Evolutionary conservation across 2,329 filamentous ascomycete species (phyloP).

Genomic region (Pyrenophora graminea): DNA sequence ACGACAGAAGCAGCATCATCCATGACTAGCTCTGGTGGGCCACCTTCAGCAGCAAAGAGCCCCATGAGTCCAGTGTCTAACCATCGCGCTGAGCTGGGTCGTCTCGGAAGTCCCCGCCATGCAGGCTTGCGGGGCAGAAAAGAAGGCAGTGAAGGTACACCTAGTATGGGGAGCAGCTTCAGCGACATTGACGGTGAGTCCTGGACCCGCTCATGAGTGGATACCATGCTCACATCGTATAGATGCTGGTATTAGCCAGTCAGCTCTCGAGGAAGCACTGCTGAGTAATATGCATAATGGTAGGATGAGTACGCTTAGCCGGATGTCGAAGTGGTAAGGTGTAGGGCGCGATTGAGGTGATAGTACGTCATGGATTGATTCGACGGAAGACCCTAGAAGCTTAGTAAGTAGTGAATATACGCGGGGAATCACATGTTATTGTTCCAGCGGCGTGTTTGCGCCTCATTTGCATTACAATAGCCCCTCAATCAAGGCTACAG

Average conservation of each 20-base stretch:
- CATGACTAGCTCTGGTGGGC: slow-evolving; percentile 52
- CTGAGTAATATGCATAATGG: slow-evolving; percentile 72
- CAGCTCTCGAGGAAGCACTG: slow-evolving; percentile 76
- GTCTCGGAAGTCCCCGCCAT: slow-evolving; percentile 57
- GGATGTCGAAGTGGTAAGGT: slow-evolving; percentile 58
- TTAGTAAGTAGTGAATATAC: not conserved
- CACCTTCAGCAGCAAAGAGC: slow-evolving; percentile 23
- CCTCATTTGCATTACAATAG: not conserved
- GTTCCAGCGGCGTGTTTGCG: not conserved
- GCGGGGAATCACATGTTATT: not conserved
- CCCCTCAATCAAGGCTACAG: slow-evolving; percentile 3
- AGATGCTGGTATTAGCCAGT: slow-evolving; percentile 82
- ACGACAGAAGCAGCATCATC: slow-evolving; percentile 54
- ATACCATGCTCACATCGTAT: slow-evolving; percentile 11
- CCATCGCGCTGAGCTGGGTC: slow-evolving; percentile 62
- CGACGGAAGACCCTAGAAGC: not conserved
- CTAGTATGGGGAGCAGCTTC: slow-evolving; percentile 71
- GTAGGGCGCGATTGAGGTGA: slow-evolving; percentile 49
- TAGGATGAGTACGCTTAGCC: slow-evolving; percentile 70
- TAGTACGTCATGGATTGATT: not conserved
- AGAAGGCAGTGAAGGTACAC: slow-evolving; percentile 43
- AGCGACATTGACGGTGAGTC: slow-evolving; percentile 75
- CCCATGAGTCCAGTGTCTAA: slow-evolving; percentile 54
- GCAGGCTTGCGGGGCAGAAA: slow-evolving; percentile 21
- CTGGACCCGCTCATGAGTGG: not conserved